Percentiles rank a stretch among this genome's conserved stretches.
These are phyloP conservation scores for Arachis stenosperma DNA, from an alignment of 306 rosid species.

Conservation along the genomic window DNA sequence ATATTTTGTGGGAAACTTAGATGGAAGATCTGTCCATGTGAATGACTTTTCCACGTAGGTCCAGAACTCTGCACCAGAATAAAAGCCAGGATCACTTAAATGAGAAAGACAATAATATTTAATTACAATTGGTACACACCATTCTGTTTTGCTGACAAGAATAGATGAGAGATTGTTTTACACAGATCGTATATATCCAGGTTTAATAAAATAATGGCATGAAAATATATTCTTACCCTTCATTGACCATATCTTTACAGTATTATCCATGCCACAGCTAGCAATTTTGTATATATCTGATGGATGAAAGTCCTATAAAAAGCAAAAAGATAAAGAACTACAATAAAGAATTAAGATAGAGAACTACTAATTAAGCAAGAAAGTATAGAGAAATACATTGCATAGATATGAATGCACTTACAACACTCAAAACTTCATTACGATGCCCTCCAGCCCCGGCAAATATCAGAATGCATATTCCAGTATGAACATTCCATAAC, in stretches of 20 bases:
- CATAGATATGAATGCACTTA: constrained; percentile 46
- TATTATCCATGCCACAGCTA: constrained; percentile 98
- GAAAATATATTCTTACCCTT: constrained; percentile 58
- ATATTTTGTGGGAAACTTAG: constrained; percentile 95
- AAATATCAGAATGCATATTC: constrained; percentile 87
- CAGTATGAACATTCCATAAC: constrained; percentile 93
- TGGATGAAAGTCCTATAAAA: constrained; percentile 84
- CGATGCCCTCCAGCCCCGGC: constrained; percentile 99
- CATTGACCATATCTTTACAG: constrained; percentile 98
- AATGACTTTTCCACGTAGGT: constrained; percentile 87
- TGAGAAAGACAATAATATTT: constrained; percentile 4
- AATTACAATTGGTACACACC: background rate
- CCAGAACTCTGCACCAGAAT: constrained; percentile 81
- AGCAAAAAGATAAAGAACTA: constrained; percentile 25
- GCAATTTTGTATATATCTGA: constrained; percentile 82
- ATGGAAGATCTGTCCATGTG: constrained; percentile 95
- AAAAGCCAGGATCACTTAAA: constrained; percentile 30
- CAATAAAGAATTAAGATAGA: background rate
- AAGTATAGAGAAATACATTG: constrained; percentile 5
- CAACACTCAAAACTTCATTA: constrained; percentile 96
- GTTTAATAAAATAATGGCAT: constrained; percentile 11
- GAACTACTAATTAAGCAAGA: constrained; percentile 9
- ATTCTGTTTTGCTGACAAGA: background rate
- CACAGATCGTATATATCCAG: background rate
- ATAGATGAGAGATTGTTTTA: constrained; percentile 1